phyloP scores from a whole-genome alignment of 2,329 filamentous ascomycete species.

The Xylariaceae sp. region DNA sequence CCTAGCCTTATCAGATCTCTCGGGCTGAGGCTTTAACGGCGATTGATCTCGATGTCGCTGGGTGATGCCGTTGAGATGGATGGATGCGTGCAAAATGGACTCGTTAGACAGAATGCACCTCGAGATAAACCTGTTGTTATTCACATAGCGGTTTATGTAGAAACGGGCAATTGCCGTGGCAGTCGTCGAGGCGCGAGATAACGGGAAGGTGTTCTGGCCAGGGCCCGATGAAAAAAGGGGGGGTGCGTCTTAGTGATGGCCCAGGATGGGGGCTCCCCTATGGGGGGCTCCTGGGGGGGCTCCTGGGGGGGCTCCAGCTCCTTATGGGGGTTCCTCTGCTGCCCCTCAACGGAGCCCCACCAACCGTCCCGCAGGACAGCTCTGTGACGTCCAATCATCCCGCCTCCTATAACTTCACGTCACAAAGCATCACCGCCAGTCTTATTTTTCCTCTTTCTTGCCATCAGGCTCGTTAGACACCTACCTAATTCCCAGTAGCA shows the following conservation, averaged over 20 bases:
- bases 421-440: conserved; percentile 29
- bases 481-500: neutral
- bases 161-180: too few relatives aligned
- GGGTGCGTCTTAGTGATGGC: neutral
- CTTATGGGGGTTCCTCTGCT: conserved; percentile 2
- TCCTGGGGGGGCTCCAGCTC: too few relatives aligned
- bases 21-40: neutral
- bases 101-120: too few relatives aligned
- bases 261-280: too few relatives aligned
- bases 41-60: neutral
- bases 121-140: too few relatives aligned
- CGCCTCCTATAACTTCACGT: conserved; percentile 17
- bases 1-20: neutral
- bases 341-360: conserved; percentile 21
- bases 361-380: conserved; percentile 21
- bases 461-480: neutral
- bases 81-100: too few relatives aligned
- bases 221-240: neutral
- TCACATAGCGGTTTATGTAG: too few relatives aligned
- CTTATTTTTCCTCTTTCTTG: conserved; percentile 15
- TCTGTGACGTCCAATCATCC: conserved; percentile 22
- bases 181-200: neutral
- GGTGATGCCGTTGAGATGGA: neutral
- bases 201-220: neutral
- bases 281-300: too few relatives aligned